Evolutionary conservation across 805 yeast genomes (phyloP).

Genomic region (Priceomyces melissophilus): DNA sequence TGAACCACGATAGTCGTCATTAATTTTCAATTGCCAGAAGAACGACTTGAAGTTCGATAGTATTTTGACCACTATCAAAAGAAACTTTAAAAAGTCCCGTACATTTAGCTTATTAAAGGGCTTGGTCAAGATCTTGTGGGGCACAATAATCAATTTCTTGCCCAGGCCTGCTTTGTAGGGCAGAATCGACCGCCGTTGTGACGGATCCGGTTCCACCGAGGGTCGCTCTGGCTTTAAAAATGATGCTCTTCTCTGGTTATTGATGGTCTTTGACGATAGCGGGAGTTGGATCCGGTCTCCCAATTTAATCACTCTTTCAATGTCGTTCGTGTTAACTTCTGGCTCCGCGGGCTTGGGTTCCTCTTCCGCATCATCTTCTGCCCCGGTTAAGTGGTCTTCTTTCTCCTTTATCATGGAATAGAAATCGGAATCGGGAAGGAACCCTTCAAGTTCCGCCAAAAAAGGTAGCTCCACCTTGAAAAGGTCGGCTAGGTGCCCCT

Average conservation of each 20-base stretch:
- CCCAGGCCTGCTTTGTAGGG: slow-evolving; percentile 1
- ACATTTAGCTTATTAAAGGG: slow-evolving; percentile 36
- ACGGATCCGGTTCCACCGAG: background rate
- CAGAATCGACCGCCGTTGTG: slow-evolving; percentile 3
- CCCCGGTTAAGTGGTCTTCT: slow-evolving; percentile 25
- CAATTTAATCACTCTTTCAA: slow-evolving; percentile 27
- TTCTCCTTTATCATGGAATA: slow-evolving; percentile 30
- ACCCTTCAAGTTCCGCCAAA: slow-evolving; percentile 17
- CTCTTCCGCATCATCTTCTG: slow-evolving; percentile 10
- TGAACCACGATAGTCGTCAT: slow-evolving; percentile 5
- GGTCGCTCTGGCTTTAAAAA: slow-evolving; percentile 1
- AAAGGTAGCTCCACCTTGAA: slow-evolving; percentile 23
- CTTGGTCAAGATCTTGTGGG: slow-evolving; percentile 39
- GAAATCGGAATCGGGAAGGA: slow-evolving; percentile 22
- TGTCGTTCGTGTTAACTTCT: slow-evolving; percentile 6
- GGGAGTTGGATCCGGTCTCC: slow-evolving; percentile 27
- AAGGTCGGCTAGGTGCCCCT: slow-evolving; percentile 15
- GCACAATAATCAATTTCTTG: slow-evolving; percentile 33
- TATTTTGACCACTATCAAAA: slow-evolving; percentile 35
- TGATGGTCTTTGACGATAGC: slow-evolving; percentile 26
- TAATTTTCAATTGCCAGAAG: slow-evolving; percentile 11
- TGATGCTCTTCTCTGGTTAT: slow-evolving; percentile 21
- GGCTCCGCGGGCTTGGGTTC: slow-evolving; percentile 8
- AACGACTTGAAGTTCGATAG: slow-evolving; percentile 32
- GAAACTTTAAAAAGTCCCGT: slow-evolving; percentile 34